phyloP scores from a whole-genome alignment of 768 basidiomycete genomes.

The Goffeauzyma gilvescens region DNA sequence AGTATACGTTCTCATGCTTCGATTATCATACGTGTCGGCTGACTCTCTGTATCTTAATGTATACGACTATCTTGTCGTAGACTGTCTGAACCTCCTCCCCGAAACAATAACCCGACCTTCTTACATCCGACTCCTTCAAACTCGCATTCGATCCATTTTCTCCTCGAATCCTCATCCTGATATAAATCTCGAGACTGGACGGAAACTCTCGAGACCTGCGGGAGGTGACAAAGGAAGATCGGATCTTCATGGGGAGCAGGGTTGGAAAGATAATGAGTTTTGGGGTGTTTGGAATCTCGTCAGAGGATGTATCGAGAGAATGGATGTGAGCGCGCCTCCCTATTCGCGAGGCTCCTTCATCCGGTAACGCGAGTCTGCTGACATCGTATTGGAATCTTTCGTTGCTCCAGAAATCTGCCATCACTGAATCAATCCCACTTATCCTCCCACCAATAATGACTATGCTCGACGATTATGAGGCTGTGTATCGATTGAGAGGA shows the following conservation, averaged over 20 bases:
- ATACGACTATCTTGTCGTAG: not conserved
- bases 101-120: not conserved
- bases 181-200: conserved; percentile 1
- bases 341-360: not conserved
- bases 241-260: conserved; percentile 8
- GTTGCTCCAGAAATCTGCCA: not conserved
- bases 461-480: conserved; percentile 30
- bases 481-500: conserved; percentile 20
- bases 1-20: not conserved
- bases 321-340: not conserved
- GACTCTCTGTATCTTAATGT: too few species aligned
- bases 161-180: conserved; percentile 8
- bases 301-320: conserved; percentile 1
- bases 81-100: not conserved
- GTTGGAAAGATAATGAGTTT: conserved; percentile 1
- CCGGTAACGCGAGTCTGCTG: not conserved
- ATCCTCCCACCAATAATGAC: conserved; percentile 28
- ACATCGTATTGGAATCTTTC: not conserved
- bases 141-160: not conserved
- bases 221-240: conserved; percentile 7
- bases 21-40: too few species aligned
- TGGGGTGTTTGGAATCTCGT: conserved; percentile 6
- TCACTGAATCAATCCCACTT: conserved; percentile 16
- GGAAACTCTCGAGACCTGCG: conserved; percentile 1
- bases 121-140: not conserved